Evolutionary conservation across 164 flowering plant species (phyloP).

Genomic region (Litsea cubeba): DNA sequence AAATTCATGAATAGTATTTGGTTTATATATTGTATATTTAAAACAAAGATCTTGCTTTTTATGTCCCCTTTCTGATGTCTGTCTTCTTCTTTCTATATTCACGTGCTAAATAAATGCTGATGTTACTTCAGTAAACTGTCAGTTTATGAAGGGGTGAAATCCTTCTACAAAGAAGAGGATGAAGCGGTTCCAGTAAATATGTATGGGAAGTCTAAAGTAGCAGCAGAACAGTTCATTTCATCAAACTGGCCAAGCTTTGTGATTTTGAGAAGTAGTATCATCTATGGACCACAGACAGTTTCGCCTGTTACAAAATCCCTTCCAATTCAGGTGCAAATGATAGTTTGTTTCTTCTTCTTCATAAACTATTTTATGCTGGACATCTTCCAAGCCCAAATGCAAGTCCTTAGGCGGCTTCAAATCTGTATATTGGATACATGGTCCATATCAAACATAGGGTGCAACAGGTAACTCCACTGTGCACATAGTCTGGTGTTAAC

Average conservation of each 20-base stretch:
- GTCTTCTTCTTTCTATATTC: not conserved
- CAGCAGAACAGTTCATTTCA: constrained; percentile 67
- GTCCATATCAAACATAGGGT: no score
- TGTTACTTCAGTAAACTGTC: constrained; percentile 15
- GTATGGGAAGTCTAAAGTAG: constrained; percentile 87
- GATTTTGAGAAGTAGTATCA: constrained; percentile 92
- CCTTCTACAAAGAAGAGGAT: constrained; percentile 93
- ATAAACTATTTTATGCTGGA: not conserved
- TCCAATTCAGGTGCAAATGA: constrained; percentile 66
- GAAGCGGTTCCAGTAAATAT: constrained; percentile 77
- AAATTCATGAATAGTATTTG: no score
- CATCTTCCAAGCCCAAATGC: not conserved
- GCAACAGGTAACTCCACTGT: no score
- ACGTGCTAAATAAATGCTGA: constrained; percentile 6
- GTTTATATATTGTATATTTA: no score
- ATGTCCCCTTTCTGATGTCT: not conserved
- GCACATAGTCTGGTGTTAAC: no score
- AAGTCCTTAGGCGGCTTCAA: not conserved
- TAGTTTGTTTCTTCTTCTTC: not conserved
- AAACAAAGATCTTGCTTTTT: not conserved
- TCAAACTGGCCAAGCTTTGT: constrained; percentile 65
- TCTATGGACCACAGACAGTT: constrained; percentile 77
- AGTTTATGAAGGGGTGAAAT: constrained; percentile 92
- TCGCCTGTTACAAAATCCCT: constrained; percentile 84
- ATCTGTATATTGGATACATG: no score